These are phyloP conservation scores for Schizochytrium sp. DNA, from an alignment of 108 stramenopile species.

Conservation along the genomic window DNA sequence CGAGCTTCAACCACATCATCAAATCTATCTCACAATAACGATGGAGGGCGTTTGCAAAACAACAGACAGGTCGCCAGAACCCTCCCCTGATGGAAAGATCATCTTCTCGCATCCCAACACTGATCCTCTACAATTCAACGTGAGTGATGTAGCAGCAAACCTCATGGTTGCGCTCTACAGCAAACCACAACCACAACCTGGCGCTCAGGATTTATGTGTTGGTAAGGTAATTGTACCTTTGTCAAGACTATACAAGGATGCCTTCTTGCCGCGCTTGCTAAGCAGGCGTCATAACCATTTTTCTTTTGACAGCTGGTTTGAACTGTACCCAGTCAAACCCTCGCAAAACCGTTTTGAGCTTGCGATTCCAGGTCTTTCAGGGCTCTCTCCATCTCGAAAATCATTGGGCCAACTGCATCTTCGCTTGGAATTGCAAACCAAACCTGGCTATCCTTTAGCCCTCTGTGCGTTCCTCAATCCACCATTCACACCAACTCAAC, in stretches of 20 bases:
- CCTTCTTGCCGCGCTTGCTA: not conserved
- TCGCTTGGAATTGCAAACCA: not conserved
- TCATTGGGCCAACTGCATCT: not conserved
- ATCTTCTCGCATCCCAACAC: not conserved
- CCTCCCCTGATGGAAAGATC: not conserved
- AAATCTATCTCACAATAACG: not conserved
- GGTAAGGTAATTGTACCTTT: not conserved
- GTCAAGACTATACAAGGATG: not conserved
- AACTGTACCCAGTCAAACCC: not conserved
- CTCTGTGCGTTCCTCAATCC: slow-evolving; percentile 42
- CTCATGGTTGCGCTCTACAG: not conserved
- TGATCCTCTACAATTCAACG: not conserved
- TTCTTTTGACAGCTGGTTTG: not conserved
- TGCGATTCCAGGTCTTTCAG: slow-evolving; percentile 12
- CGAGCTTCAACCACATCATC: not conserved
- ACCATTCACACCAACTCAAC: not conserved
- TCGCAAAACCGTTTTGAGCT: slow-evolving; percentile 13
- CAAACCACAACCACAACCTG: not conserved
- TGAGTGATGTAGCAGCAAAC: not conserved
- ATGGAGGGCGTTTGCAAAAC: not conserved
- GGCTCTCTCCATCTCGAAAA: not conserved
- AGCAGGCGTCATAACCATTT: slow-evolving; percentile 3
- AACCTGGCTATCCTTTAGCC: not conserved
- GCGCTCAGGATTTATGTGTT: not conserved
- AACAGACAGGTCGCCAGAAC: not conserved